Conservation (phyloP, 148 eudicot genomes). For the Heliosperma pusillum region DNA sequence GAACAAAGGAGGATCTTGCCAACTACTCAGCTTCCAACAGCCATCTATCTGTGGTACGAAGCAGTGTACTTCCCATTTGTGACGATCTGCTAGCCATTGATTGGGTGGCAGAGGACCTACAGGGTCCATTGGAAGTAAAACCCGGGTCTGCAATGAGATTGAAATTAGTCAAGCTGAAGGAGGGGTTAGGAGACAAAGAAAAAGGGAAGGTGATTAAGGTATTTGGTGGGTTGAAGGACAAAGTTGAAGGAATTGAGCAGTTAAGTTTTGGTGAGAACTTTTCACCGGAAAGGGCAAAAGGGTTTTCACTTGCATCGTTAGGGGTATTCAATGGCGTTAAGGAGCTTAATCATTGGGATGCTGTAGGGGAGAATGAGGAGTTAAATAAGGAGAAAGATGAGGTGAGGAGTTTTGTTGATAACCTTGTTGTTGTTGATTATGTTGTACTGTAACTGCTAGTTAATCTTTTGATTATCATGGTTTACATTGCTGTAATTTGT, state of each 20-base stretch:
- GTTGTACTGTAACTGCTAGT: slow-evolving; percentile 33
- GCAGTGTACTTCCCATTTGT: slow-evolving; percentile 49
- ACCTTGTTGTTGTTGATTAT: slow-evolving; percentile 64
- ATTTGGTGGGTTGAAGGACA: slow-evolving; percentile 54
- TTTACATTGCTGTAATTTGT: background rate
- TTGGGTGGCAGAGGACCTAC: slow-evolving; percentile 40
- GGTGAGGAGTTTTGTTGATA: slow-evolving; percentile 58
- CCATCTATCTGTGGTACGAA: slow-evolving; percentile 54
- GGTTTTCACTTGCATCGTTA: slow-evolving; percentile 65
- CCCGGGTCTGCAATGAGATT: slow-evolving; percentile 69
- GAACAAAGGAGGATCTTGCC: slow-evolving; percentile 46
- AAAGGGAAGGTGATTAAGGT: slow-evolving; percentile 46
- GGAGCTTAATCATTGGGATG: slow-evolving; percentile 40
- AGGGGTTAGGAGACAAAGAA: slow-evolving; percentile 48
- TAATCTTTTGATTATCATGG: slow-evolving; percentile 13
- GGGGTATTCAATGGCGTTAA: slow-evolving; percentile 48
- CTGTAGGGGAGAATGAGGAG: slow-evolving; percentile 37
- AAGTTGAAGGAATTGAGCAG: slow-evolving; percentile 39
- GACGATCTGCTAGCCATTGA: slow-evolving; percentile 85
- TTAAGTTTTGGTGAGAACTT: slow-evolving; percentile 72
- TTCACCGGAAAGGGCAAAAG: slow-evolving; percentile 78
- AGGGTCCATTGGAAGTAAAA: slow-evolving; percentile 19
- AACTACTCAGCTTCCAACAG: slow-evolving; percentile 50
- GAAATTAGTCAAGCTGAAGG: slow-evolving; percentile 62
- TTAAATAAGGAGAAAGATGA: slow-evolving; percentile 52